phyloP scores from a whole-genome alignment of 768 basidiomycete genomes.

The Pleurotus tuber-regium region DNA sequence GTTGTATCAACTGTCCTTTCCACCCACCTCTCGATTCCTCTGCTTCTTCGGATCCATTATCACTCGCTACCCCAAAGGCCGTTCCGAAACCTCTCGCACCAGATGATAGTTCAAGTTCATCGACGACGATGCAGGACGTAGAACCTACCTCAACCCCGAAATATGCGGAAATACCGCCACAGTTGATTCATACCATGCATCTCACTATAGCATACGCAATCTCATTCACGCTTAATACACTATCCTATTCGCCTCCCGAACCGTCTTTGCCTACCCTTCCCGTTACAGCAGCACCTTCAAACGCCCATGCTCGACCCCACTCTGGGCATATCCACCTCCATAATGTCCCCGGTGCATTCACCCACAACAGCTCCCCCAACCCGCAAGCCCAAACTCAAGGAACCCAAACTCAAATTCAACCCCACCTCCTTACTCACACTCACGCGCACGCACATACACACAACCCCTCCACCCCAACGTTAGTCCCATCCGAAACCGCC shows the following conservation, averaged over 20 bases:
- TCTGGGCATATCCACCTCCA: conserved; percentile 4
- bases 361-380: not conserved
- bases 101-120: not conserved
- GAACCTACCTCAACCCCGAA: not conserved
- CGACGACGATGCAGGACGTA: not conserved
- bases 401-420: not conserved
- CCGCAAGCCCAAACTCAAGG: not conserved
- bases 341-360: conserved; percentile 4
- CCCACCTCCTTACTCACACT: not conserved
- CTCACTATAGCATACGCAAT: conserved; percentile 74
- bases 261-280: conserved; percentile 30
- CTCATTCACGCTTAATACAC: conserved; percentile 80
- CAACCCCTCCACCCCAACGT: not conserved
- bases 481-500: conserved; percentile 62
- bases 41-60: conserved; percentile 10
- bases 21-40: conserved; percentile 54
- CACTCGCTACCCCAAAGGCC: conserved; percentile 39
- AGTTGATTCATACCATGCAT: conserved; percentile 72
- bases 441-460: not conserved
- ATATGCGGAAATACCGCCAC: conserved; percentile 41
- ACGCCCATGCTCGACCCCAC: not conserved
- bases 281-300: not conserved
- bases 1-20: conserved; percentile 62
- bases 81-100: conserved; percentile 27
- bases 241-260: conserved; percentile 82